Conservation (phyloP, 805 yeast species). For the Hanseniaspora osmophila region DNA sequence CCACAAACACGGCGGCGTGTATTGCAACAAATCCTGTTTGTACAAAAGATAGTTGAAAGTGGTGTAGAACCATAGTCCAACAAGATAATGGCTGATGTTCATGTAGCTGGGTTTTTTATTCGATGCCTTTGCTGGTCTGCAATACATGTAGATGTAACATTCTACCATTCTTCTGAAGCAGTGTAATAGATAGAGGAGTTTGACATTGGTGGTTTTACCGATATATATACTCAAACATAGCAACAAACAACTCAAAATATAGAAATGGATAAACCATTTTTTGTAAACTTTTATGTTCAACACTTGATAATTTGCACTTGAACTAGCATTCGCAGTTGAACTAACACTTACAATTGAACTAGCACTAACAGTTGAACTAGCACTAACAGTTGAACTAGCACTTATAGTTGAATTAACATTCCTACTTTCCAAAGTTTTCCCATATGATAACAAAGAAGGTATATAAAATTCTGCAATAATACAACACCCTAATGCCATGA, state of each 20-base stretch:
- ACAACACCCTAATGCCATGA: constrained; percentile 1
- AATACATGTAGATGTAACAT: background rate
- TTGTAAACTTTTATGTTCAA: constrained; percentile 1
- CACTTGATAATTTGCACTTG: background rate
- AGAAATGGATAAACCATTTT: constrained; percentile 5
- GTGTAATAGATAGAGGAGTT: constrained; percentile 1
- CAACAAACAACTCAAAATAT: constrained; percentile 1
- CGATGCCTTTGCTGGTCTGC: background rate
- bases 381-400: background rate
- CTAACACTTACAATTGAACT: background rate
- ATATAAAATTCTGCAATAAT: background rate
- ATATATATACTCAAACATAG: background rate
- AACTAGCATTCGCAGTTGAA: background rate
- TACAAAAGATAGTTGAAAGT: constrained; percentile 30
- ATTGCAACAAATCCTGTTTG: background rate
- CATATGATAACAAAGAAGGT: constrained; percentile 2
- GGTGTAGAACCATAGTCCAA: constrained; percentile 47
- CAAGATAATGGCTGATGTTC: constrained; percentile 52
- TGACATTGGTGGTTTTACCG: background rate
- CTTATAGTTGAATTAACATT: background rate
- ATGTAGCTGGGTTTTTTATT: constrained; percentile 20
- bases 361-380: background rate
- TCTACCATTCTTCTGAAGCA: constrained; percentile 3
- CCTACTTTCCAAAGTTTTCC: constrained; percentile 1
- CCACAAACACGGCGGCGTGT: constrained; percentile 11